Base-by-base conservation (phyloP, 352 stramenopile genomes). In the Pythium sp. region DNA sequence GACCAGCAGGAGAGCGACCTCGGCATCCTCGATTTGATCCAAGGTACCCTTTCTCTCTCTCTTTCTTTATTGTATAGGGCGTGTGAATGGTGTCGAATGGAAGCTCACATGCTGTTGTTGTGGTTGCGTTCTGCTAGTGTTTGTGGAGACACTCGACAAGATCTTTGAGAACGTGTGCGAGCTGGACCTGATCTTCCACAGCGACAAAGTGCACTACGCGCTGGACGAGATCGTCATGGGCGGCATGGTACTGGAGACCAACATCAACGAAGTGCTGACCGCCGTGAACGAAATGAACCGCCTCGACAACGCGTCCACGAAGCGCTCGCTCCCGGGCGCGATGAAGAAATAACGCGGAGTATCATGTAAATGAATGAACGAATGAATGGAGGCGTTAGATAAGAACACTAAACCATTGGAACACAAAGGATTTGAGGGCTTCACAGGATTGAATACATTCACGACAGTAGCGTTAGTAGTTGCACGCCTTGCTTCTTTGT, bases 91-190 rank as follows among this genome's bases (percentile, higher is more conserved):
- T 51, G 43, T 49, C 3, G 15, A 2, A n/a, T 9, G 18, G 41
- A 20, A 51, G 18, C 43, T 51, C 43, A 51, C 51, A 15, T 65
- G 32, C 5, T 67, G 15, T 28, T 62, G 36, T 55, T 32, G 7
- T 34, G 87, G 87, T 69, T 18, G 18, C 56, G n/a, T 22, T 51
- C 12, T 51, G 43, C 5, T 53, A 97, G 92, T 98, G 30, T 98
- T 98, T 63, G 94, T 98, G 18, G 94, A 98, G 73, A 97, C 94
- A 41, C 82, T 98, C 59, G 94, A 99, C 86, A 99, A 99, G 80
- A 98, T 97, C 75, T 99, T 99, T 78, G 97, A 99, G 73, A 99
- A 99, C 85, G 98, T 99, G 22, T 99, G 98, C 82, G 98, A 99
- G 82, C 85, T 99, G 56, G 97, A 99, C 73, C 85, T 99, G 41